These are phyloP conservation scores for Willaertia magna DNA, from an alignment of 208 protist genomes.

Conservation along the genomic window DNA sequence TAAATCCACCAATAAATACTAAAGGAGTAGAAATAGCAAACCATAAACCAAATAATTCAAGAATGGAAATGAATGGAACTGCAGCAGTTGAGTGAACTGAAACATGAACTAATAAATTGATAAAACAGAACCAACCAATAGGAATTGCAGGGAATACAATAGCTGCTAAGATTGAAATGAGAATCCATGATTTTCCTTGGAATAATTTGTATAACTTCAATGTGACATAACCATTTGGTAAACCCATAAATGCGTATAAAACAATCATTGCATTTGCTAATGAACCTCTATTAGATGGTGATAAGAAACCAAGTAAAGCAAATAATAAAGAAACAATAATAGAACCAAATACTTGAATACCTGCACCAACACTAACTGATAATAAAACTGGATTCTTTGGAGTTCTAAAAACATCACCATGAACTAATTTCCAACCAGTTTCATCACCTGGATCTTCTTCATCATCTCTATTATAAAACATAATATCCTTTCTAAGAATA, in stretches of 20 bases:
- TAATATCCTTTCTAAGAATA: slow-evolving; percentile 61
- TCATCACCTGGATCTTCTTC: slow-evolving; percentile 48
- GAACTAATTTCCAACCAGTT: slow-evolving; percentile 70
- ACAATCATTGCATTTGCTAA: slow-evolving; percentile 18
- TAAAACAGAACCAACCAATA: slow-evolving; percentile 34
- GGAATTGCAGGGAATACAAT: slow-evolving; percentile 41
- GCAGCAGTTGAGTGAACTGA: slow-evolving; percentile 42
- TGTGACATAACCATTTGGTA: slow-evolving; percentile 14
- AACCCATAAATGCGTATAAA: slow-evolving; percentile 23
- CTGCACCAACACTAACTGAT: slow-evolving; percentile 44
- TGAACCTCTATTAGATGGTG: slow-evolving; percentile 46
- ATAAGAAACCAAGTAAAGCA: slow-evolving; percentile 62
- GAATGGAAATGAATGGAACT: slow-evolving; percentile 44
- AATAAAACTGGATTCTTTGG: slow-evolving; percentile 41
- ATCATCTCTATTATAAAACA: slow-evolving; percentile 42
- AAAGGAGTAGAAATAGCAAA: slow-evolving; percentile 84
- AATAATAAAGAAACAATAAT: slow-evolving; percentile 33
- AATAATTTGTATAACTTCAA: slow-evolving; percentile 18
- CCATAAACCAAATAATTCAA: slow-evolving; percentile 58
- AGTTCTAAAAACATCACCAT: slow-evolving; percentile 63
- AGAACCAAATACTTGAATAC: slow-evolving; percentile 58
- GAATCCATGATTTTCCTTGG: slow-evolving; percentile 16
- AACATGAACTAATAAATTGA: slow-evolving; percentile 46
- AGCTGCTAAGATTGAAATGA: slow-evolving; percentile 26
- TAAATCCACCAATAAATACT: slow-evolving; percentile 79